Evolutionary conservation across 805 yeast genomes (phyloP).

Genomic region (Wickerhamiella vanderwaltii): DNA sequence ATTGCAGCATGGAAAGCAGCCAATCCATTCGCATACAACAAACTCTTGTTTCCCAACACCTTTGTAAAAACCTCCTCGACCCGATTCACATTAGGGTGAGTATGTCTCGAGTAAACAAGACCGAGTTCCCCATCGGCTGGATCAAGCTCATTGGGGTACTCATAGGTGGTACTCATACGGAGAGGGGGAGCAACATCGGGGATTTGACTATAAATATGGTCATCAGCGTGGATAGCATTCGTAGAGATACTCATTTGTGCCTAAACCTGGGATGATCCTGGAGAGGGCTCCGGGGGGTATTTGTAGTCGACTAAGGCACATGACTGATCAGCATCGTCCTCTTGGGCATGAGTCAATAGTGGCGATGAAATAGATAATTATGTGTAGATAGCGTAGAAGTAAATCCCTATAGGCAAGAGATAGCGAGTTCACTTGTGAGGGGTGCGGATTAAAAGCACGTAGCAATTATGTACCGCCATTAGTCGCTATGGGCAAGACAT

Average conservation of each 20-base stretch:
- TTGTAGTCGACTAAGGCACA: too few relatives aligned
- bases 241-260: conserved; percentile 13
- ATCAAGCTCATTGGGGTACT: conserved; percentile 49
- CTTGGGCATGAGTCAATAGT: too few relatives aligned
- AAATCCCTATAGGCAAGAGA: too few relatives aligned
- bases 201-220: conserved; percentile 27
- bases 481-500: too few relatives aligned
- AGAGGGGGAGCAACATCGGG: conserved; percentile 55
- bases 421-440: too few relatives aligned
- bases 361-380: too few relatives aligned
- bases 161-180: conserved; percentile 67
- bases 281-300: too few relatives aligned
- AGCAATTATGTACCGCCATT: too few relatives aligned
- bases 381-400: too few relatives aligned
- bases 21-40: conserved; percentile 66
- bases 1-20: conserved; percentile 70
- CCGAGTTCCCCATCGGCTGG: conserved; percentile 30
- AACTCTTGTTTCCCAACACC: conserved; percentile 51
- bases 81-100: conserved; percentile 60
- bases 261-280: too few relatives aligned
- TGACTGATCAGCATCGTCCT: too few relatives aligned
- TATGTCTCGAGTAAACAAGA: conserved; percentile 55
- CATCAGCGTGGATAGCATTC: conserved; percentile 56
- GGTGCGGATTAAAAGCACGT: too few relatives aligned
- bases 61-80: conserved; percentile 53